phyloP scores from a whole-genome alignment of 1,139 yeast genomes.

The Geotrichum candidum region DNA sequence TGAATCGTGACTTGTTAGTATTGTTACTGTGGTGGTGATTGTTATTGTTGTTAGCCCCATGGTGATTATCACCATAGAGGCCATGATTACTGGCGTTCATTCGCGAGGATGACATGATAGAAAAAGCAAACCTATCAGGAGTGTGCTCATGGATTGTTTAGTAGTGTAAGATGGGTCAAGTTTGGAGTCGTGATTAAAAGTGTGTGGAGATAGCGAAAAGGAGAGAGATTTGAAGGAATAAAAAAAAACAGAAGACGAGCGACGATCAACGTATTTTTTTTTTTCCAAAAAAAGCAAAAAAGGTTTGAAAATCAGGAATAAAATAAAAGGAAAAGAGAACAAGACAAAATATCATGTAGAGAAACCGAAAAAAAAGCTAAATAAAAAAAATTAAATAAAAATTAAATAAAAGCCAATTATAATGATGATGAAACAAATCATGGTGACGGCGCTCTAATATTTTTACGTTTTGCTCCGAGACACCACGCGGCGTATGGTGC shows the following conservation, averaged over 20 bases:
- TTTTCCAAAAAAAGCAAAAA: neutral
- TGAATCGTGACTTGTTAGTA: neutral
- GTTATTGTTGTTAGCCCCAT: constrained; percentile 1
- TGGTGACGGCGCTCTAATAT: too few relatives aligned
- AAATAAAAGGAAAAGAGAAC: neutral
- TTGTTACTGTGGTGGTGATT: constrained; percentile 2
- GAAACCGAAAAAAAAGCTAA: too few relatives aligned
- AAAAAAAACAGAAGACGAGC: neutral
- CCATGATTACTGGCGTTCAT: constrained; percentile 9
- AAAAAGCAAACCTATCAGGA: neutral
- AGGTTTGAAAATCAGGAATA: neutral
- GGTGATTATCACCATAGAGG: neutral
- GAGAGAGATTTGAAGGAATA: neutral
- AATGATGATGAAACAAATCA: too few relatives aligned
- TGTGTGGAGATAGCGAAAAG: neutral
- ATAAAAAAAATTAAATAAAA: too few relatives aligned
- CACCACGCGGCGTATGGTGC: too few relatives aligned
- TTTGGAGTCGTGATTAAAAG: neutral
- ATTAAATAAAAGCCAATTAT: too few relatives aligned
- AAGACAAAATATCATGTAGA: neutral
- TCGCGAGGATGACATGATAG: constrained; percentile 15
- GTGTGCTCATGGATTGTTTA: constrained; percentile 8
- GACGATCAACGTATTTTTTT: neutral
- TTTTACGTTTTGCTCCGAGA: too few relatives aligned
- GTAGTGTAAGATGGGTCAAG: neutral